These are phyloP conservation scores for Phaeomoniella chlamydospora DNA, from an alignment of 2,329 filamentous ascomycete species.

Conservation along the genomic window DNA sequence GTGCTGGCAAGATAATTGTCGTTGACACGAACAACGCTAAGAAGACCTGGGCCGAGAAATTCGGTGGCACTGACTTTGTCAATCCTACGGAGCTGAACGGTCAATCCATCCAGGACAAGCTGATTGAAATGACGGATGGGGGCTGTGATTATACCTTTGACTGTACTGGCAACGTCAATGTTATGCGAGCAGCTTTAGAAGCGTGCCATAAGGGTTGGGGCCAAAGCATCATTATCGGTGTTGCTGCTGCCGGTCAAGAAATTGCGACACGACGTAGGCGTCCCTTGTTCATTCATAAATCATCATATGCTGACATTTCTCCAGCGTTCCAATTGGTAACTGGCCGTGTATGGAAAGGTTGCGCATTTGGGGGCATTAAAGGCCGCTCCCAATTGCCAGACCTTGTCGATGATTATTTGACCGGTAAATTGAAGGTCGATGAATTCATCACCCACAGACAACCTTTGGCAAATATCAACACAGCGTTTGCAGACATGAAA, in stretches of 20 bases:
- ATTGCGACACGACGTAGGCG: constrained; percentile 81
- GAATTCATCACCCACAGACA: constrained; percentile 98
- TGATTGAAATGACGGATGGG: constrained; percentile 95
- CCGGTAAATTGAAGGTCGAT: constrained; percentile 86
- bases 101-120: constrained; percentile 77
- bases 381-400: constrained; percentile 81
- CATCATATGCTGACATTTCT: constrained; percentile 4
- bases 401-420: constrained; percentile 80
- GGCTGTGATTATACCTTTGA: constrained; percentile 99
- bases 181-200: constrained; percentile 91
- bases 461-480: constrained; percentile 69
- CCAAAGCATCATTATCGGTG: constrained; percentile 93
- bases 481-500: constrained; percentile 88
- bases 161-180: constrained; percentile 91
- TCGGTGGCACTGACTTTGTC: constrained; percentile 92
- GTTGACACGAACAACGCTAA: constrained; percentile 77
- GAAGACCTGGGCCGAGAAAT: constrained; percentile 85
- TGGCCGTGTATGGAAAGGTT: constrained; percentile 93
- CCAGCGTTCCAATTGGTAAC: constrained; percentile 96
- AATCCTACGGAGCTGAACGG: constrained; percentile 70
- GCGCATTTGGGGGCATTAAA: constrained; percentile 96
- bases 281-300: constrained; percentile 1
- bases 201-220: constrained; percentile 99
- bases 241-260: constrained; percentile 90
- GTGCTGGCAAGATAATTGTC: constrained; percentile 48